phyloP scores from a whole-genome alignment of 495 filamentous ascomycete genomes.

The Schizothecium vesticola region DNA sequence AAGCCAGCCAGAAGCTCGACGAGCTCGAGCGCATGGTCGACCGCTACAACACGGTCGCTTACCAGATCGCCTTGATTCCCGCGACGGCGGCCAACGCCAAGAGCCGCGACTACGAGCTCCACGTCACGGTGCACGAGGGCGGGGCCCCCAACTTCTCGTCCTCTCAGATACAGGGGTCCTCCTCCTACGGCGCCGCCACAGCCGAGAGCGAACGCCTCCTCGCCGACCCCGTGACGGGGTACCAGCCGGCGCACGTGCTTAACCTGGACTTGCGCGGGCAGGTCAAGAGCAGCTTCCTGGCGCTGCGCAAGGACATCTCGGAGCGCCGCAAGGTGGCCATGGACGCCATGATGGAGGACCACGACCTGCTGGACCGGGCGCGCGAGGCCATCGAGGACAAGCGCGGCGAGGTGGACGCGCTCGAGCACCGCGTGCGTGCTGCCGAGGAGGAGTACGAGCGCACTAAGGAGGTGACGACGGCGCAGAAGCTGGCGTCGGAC shows the following conservation, averaged over 20 bases:
- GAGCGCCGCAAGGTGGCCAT: constrained; percentile 74
- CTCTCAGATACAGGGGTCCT: constrained; percentile 58
- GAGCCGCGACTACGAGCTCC: constrained; percentile 76
- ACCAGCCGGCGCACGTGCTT: constrained; percentile 80
- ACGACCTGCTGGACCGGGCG: constrained; percentile 85
- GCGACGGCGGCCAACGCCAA: constrained; percentile 77
- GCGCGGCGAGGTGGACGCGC: constrained; percentile 78
- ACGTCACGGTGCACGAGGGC: constrained; percentile 59
- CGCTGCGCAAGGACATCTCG: constrained; percentile 79
- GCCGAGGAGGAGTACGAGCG: constrained; percentile 92
- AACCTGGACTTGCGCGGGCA: constrained; percentile 78
- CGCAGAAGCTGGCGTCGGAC: constrained; percentile 81
- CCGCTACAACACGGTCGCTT: constrained; percentile 86
- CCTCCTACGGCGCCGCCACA: constrained; percentile 36
- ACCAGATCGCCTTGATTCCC: constrained; percentile 87
- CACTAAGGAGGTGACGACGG: constrained; percentile 78
- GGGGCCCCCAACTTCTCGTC: constrained; percentile 56
- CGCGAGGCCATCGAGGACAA: constrained; percentile 96
- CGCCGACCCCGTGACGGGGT: constrained; percentile 73
- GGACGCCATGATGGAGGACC: constrained; percentile 83
- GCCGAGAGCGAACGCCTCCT: constrained; percentile 60
- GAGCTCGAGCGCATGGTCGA: constrained; percentile 82
- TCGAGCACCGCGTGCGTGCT: constrained; percentile 78
- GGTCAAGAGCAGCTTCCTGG: constrained; percentile 70
- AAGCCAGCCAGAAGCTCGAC: constrained; percentile 77